These are phyloP conservation scores for Mayamaea pseudoterrestris DNA, from an alignment of 108 stramenopile species.

Conservation along the genomic window DNA sequence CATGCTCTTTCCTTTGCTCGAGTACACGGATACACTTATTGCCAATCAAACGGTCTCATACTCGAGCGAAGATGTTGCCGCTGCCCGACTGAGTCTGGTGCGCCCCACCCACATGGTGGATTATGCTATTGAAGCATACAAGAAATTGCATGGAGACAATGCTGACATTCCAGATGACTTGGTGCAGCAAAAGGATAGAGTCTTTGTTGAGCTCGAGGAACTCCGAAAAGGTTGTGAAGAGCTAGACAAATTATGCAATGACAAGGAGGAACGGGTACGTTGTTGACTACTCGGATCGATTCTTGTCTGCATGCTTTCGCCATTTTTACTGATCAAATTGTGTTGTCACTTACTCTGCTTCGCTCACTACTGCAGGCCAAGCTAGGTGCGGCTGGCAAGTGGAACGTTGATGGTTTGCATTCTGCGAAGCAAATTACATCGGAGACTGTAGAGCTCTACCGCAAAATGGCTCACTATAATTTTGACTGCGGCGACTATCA, in stretches of 20 bases:
- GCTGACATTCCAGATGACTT: conserved; percentile 50
- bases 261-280: conserved; percentile 70
- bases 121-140: conserved; percentile 84
- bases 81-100: conserved; percentile 66
- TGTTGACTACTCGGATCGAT: conserved; percentile 1
- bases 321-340: conserved; percentile 1
- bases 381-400: conserved; percentile 52
- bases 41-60: conserved; percentile 35
- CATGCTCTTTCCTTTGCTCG: conserved; percentile 91
- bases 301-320: neutral
- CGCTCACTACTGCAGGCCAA: conserved; percentile 30
- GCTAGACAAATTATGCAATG: conserved; percentile 53
- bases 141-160: conserved; percentile 42
- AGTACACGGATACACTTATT: conserved; percentile 78
- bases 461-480: conserved; percentile 80
- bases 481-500: conserved; percentile 93
- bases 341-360: neutral
- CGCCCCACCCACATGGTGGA: conserved; percentile 87
- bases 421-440: conserved; percentile 44
- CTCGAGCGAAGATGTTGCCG: conserved; percentile 51
- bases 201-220: conserved; percentile 60
- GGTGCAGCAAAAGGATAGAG: conserved; percentile 64
- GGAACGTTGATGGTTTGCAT: conserved; percentile 56
- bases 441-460: conserved; percentile 65
- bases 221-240: conserved; percentile 52